Evolutionary conservation across 345 rosid genomes (phyloP), one percentile per base, ranked within the genome.

Genomic region (Cardamine occulta): DNA sequence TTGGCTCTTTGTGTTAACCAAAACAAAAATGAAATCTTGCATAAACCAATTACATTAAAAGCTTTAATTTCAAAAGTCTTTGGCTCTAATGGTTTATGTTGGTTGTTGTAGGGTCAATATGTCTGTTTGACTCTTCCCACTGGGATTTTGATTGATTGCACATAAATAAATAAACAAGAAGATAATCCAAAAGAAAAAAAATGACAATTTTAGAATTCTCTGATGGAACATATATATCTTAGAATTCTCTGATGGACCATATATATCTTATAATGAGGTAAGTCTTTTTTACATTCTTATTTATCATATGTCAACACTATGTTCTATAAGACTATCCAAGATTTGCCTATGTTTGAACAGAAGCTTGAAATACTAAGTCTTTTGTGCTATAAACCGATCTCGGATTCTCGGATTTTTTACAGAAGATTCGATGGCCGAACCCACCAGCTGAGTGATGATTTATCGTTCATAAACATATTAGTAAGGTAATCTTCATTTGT

Each of bases 21-120:
- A 76, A 62, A 62, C 75, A 69, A 69, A 76, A 54, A 32, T 69
- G 59, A 62, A 32, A 44, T 53, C 58, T 62, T 63, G 26, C 23
- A 54, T 62, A 61, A 32, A 68, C 57, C 63, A 75, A 61, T 61
- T 6, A 68, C 63, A 32, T 68, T 31, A 11, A 24, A 57, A 52
- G n/a, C 78, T 65, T 55, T 57, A 70, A 13, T 47, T 77, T 64
- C 48, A 64, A 77, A 76, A 63, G 59, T 54, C 13, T 31, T 21
- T 76, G 80, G 80, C 72, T 76, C 80, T 76, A 76, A 55, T 76
- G 66, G 71, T 35, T 54, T 63, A 45, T 63, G 75, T 63, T 76
- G 66, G 53, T 45, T 62, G 70, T 63, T 63, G 72, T 70, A 45
- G 80, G 75, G 80, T 63, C 66, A 57, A 14, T 63, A 57, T 69